Conservation (phyloP, 2,329 filamentous ascomycete species). For the Neoscytalidium dimidiatum region DNA sequence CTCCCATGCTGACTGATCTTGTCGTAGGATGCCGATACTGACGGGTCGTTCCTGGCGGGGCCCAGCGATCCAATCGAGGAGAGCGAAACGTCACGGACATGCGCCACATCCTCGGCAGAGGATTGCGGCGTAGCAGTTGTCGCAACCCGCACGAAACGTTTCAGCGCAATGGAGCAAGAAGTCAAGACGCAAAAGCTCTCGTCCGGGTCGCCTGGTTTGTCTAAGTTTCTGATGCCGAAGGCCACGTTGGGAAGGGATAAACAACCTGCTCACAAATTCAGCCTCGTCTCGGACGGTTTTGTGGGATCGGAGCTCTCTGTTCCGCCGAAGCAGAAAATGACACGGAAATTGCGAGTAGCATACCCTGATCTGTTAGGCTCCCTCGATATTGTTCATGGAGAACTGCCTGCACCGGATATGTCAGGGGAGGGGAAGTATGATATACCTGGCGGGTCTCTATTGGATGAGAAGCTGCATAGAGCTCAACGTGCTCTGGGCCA, state of each 20-base stretch:
- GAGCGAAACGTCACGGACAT: background rate
- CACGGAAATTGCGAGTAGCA: background rate
- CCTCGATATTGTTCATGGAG: background rate
- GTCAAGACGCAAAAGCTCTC: background rate
- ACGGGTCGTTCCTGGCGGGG: background rate
- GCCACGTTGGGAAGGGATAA: background rate
- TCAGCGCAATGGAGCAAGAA: background rate
- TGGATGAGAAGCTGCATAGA: background rate
- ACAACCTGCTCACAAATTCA: background rate
- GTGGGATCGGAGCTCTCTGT: slow-evolving; percentile 15
- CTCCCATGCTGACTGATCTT: background rate
- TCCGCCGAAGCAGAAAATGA: slow-evolving; percentile 1
- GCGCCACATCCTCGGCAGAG: background rate
- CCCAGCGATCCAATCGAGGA: slow-evolving; percentile 17
- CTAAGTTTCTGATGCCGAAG: background rate
- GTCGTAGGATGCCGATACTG: background rate
- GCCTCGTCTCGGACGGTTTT: slow-evolving; percentile 15
- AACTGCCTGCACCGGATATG: background rate
- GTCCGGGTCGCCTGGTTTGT: background rate
- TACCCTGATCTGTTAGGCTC: background rate
- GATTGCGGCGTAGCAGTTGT: background rate
- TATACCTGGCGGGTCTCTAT: background rate
- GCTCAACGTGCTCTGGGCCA: background rate
- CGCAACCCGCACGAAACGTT: background rate
- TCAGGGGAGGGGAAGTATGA: background rate